Evolutionary conservation across 2,329 filamentous ascomycete genomes (phyloP).

Genomic region (Phoma herbarum): DNA sequence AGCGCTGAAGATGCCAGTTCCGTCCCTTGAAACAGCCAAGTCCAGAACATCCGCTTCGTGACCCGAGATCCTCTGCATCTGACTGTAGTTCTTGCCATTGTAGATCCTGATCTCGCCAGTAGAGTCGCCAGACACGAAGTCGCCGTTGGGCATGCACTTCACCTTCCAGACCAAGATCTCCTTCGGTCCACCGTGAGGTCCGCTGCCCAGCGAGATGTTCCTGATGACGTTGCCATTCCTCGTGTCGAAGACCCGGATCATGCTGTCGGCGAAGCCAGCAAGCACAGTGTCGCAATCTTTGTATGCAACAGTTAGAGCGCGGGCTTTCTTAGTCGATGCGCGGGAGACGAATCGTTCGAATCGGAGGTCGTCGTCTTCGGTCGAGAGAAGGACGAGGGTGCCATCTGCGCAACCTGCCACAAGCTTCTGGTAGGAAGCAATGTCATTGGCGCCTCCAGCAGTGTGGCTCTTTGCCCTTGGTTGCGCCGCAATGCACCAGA

Average conservation of each 20-base stretch:
- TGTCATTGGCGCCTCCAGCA: conserved; percentile 30
- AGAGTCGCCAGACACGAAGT: conserved; percentile 94
- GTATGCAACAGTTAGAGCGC: conserved; percentile 91
- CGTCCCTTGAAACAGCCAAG: conserved; percentile 82
- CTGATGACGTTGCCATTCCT: conserved; percentile 78
- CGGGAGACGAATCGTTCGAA: conserved; percentile 80
- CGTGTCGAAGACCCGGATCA: conserved; percentile 90
- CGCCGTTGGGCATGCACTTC: conserved; percentile 84
- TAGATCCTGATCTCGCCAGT: conserved; percentile 93
- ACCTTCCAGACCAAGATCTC: conserved; percentile 94
- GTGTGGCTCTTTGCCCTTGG: conserved; percentile 62
- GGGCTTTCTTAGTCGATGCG: conserved; percentile 81
- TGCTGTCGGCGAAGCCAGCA: conserved; percentile 94
- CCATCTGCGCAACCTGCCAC: conserved; percentile 92
- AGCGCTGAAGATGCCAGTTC: conserved; percentile 83
- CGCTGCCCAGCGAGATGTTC: conserved; percentile 85
- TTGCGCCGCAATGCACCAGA: conserved; percentile 95
- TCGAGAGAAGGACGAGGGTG: conserved; percentile 84
- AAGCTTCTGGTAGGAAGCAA: conserved; percentile 64
- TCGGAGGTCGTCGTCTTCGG: conserved; percentile 81
- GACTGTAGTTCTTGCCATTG: conserved; percentile 90
- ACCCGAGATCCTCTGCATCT: conserved; percentile 83
- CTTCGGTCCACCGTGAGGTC: conserved; percentile 77
- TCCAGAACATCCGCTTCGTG: conserved; percentile 92
- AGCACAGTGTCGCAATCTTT: conserved; percentile 84